Percentiles rank a stretch among this genome's conserved stretches.
Evolutionary conservation across 345 rosid species (phyloP).

Genomic region (Punica granatum): DNA sequence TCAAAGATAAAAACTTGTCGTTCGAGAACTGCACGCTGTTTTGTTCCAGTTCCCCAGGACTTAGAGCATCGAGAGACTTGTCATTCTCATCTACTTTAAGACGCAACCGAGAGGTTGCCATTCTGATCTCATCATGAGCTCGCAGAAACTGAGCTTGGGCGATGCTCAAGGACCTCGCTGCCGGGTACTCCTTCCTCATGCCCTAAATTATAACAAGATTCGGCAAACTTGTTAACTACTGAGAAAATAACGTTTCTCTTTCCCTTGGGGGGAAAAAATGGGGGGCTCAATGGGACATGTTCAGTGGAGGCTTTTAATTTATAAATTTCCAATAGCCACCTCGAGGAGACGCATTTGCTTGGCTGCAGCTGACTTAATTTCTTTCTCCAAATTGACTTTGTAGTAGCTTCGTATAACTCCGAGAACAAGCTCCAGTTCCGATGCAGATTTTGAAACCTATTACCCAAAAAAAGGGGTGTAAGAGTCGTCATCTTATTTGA

Average conservation of each 20-base stretch:
- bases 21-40: slow-evolving; percentile 64
- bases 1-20: slow-evolving; percentile 71
- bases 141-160: slow-evolving; percentile 78
- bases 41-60: slow-evolving; percentile 60
- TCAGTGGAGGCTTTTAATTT: background rate
- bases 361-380: slow-evolving; percentile 46
- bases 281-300: background rate
- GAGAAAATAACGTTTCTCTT: background rate
- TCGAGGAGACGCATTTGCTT: slow-evolving; percentile 70
- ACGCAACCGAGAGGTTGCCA: slow-evolving; percentile 85
- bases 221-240: background rate
- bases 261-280: background rate
- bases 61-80: slow-evolving; percentile 65
- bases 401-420: slow-evolving; percentile 78
- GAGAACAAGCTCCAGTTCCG: slow-evolving; percentile 77
- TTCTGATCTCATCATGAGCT: slow-evolving; percentile 88
- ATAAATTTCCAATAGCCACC: slow-evolving; percentile 30
- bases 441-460: slow-evolving; percentile 81
- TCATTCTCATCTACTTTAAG: slow-evolving; percentile 70
- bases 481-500: slow-evolving; percentile 2
- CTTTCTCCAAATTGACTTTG: slow-evolving; percentile 55
- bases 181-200: slow-evolving; percentile 83
- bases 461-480: slow-evolving; percentile 1
- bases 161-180: slow-evolving; percentile 74
- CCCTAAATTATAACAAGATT: slow-evolving; percentile 23